phyloP scores from a whole-genome alignment of 2,329 filamentous ascomycete genomes.

The Talaromyces piceae region DNA sequence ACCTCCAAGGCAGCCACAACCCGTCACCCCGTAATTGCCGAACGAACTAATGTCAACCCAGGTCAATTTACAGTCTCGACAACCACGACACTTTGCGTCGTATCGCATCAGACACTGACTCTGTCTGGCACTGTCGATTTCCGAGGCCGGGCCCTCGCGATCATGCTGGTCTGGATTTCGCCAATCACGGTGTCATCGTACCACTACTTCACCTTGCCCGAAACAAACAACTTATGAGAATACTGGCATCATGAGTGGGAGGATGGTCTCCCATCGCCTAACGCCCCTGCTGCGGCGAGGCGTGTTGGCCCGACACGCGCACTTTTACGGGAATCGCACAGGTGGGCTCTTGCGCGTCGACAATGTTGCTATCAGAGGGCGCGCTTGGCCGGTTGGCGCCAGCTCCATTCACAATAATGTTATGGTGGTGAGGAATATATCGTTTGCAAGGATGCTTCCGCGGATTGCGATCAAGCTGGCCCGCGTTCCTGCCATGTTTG shows the following conservation, averaged over 20 bases:
- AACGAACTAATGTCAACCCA: too few species aligned
- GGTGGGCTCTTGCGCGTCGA: slow-evolving; percentile 63
- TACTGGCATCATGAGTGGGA: slow-evolving; percentile 56
- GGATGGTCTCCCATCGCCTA: slow-evolving; percentile 67
- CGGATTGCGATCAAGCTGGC: slow-evolving; percentile 86
- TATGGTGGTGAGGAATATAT: slow-evolving; percentile 55
- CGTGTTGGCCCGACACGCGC: slow-evolving; percentile 54
- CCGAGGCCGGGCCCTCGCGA: slow-evolving; percentile 6
- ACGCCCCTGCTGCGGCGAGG: slow-evolving; percentile 59
- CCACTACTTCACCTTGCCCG: background rate
- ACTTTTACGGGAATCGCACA: slow-evolving; percentile 53
- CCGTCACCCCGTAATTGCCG: background rate
- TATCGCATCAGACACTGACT: background rate
- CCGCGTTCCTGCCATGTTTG: slow-evolving; percentile 83
- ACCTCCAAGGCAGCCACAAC: background rate
- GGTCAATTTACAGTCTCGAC: too few species aligned
- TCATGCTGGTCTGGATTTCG: slow-evolving; percentile 7
- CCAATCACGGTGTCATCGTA: background rate
- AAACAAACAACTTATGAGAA: slow-evolving; percentile 26
- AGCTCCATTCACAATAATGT: slow-evolving; percentile 75
- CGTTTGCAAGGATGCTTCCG: slow-evolving; percentile 65
- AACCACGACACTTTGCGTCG: background rate
- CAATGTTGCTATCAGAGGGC: slow-evolving; percentile 53
- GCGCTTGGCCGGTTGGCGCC: slow-evolving; percentile 67
- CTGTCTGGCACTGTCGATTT: background rate